These are phyloP conservation scores for Hemisphaericaspora subhashii DNA, from an alignment of 1,139 yeast genomes.

Conservation along the genomic window DNA sequence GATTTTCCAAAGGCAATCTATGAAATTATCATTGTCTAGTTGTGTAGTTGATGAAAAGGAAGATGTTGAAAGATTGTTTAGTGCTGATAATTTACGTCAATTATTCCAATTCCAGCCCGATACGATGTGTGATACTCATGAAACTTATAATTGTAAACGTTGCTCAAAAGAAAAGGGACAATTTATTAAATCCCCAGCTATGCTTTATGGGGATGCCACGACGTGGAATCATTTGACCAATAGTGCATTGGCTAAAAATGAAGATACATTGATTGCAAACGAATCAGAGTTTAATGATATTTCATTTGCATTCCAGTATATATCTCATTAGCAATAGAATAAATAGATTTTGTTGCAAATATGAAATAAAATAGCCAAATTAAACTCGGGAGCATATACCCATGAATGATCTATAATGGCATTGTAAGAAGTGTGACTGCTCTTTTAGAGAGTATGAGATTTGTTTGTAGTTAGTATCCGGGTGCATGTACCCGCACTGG, in stretches of 20 bases:
- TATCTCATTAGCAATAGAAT: constrained; percentile 79
- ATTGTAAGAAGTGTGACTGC: no score
- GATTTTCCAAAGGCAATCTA: constrained; percentile 94
- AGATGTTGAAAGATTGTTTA: constrained; percentile 89
- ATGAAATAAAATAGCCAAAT: no score
- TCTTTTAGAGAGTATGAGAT: no score
- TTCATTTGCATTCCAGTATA: constrained; percentile 88
- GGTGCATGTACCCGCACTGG: neutral
- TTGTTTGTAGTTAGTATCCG: neutral
- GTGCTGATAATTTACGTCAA: constrained; percentile 75
- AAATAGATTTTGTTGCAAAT: no score
- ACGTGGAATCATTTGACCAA: constrained; percentile 93
- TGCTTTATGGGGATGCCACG: constrained; percentile 97
- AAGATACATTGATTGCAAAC: constrained; percentile 74
- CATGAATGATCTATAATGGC: no score
- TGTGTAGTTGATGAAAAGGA: constrained; percentile 97
- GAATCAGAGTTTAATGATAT: constrained; percentile 71
- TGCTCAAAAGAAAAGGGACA: constrained; percentile 65
- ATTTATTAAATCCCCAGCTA: constrained; percentile 67
- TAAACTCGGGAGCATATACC: no score
- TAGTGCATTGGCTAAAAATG: constrained; percentile 58
- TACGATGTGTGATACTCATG: constrained; percentile 89
- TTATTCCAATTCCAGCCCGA: constrained; percentile 69
- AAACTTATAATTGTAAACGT: constrained; percentile 83
- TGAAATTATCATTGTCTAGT: constrained; percentile 89